Percentiles rank a stretch among this genome's conserved stretches.
These are phyloP conservation scores for Metschnikowia continentalis DNA, from an alignment of 805 yeast genomes.

Conservation along the genomic window DNA sequence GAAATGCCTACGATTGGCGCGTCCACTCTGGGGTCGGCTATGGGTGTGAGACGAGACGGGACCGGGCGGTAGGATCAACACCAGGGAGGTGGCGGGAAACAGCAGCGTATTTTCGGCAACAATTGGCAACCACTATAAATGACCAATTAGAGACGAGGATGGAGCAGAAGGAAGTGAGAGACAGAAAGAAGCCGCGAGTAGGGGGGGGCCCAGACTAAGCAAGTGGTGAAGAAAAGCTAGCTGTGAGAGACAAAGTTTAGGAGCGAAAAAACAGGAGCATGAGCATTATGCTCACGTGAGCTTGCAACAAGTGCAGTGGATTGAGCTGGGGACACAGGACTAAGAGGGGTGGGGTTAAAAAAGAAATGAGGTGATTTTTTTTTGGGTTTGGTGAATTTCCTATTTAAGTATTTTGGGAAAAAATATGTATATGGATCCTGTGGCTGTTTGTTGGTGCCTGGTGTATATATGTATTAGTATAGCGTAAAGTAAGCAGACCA, in stretches of 20 bases:
- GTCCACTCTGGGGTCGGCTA: neutral
- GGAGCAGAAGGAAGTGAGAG: neutral
- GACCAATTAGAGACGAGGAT: too few relatives aligned
- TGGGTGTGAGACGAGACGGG: neutral
- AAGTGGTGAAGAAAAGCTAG: constrained; percentile 3
- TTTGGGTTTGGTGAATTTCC: too few relatives aligned
- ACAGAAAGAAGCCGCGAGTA: neutral
- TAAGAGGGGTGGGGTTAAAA: too few relatives aligned
- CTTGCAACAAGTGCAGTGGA: neutral
- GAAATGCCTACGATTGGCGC: neutral
- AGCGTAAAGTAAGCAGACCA: too few relatives aligned
- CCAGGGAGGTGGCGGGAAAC: neutral
- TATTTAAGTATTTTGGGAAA: too few relatives aligned
- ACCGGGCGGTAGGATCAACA: neutral
- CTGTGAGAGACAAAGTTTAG: constrained; percentile 1
- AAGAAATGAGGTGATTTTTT: too few relatives aligned
- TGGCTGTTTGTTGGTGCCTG: too few relatives aligned
- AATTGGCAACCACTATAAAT: neutral
- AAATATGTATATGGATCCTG: too few relatives aligned
- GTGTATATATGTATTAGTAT: too few relatives aligned
- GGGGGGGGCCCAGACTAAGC: neutral
- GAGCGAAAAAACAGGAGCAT: constrained; percentile 6
- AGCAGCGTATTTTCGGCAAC: neutral
- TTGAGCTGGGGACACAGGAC: neutral
- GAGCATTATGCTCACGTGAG: constrained; percentile 5